These are phyloP conservation scores for Phymatotrichopsis omnivora DNA, from an alignment of 2,329 filamentous ascomycete species.

Conservation along the genomic window DNA sequence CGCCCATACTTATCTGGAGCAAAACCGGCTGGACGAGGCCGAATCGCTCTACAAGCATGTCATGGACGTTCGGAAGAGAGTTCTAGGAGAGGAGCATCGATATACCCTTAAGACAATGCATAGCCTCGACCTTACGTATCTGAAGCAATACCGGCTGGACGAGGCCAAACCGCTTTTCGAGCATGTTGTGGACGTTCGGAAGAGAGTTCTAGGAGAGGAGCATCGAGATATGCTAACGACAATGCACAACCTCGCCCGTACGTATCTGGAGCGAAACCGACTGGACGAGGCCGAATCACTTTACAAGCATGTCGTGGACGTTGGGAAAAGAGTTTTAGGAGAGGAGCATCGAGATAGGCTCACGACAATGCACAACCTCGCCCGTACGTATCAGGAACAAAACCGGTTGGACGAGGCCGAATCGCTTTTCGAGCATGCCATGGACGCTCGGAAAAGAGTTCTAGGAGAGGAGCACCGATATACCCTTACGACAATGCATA, in stretches of 20 bases:
- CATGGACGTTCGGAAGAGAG: not conserved
- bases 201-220: conserved; percentile 1
- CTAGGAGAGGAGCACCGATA: not conserved
- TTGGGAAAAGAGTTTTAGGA: not conserved
- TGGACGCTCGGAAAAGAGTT: not conserved
- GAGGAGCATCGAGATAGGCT: not conserved
- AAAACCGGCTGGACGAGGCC: conserved; percentile 21
- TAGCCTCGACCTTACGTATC: not conserved
- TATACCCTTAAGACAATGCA: not conserved
- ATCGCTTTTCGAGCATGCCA: conserved; percentile 9
- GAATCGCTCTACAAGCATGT: conserved; percentile 17
- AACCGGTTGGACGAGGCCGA: conserved; percentile 24
- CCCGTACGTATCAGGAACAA: not conserved
- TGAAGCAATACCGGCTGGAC: not conserved
- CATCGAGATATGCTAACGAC: conserved; percentile 6
- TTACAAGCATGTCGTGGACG: not conserved
- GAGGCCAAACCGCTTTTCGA: not conserved
- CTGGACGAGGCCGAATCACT: conserved; percentile 1
- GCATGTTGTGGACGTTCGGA: conserved; percentile 1
- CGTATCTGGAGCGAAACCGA: not conserved
- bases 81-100: not conserved
- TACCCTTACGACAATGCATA: not conserved
- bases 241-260: conserved; percentile 3
- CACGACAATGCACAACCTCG: conserved; percentile 9
- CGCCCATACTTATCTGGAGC: not conserved